Base-by-base conservation (phyloP, 768 basidiomycete species). In the Leccinum incarnatum region DNA sequence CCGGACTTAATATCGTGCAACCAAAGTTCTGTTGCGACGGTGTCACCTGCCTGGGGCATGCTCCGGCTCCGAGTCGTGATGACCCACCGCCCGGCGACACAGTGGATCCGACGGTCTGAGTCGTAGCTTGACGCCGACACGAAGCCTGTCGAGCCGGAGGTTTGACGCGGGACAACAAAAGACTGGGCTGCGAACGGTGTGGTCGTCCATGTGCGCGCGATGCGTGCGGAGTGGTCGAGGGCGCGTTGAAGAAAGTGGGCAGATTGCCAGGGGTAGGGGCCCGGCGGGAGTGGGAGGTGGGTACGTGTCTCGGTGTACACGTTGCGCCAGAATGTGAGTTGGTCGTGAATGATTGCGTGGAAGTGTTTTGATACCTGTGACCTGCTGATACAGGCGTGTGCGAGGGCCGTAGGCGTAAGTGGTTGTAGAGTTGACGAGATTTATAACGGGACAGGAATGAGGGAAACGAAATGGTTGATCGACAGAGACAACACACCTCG, bases 371-470 rank as follows among this genome's bases (percentile, higher is more conserved):
- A 67, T 2, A 63, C 67, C 66, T 68, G n/a, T 30, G 27, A 8
- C 84, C 64, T 95, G 94, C 21, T 85, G 74, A 72, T 93, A 97
- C 1, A 86, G 89, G 65, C 81, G 85, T 1, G 90, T 88, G 7
- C 86, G 81, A 21, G 88, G 74, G 65, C 94, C 86, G 65, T 95
- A 95, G 7, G 76, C 68, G 66, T 92, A 88, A 2, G 83, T 72
- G 0, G 87, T 87, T 1, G 88, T 85, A 8, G 88, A 89, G 72
- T 93, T 86, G 45, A 94, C 88, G 49, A 92, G 77, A 51, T 75
- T 77, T 58, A 79, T 77, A 1, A 78, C 85, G 86, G 58, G 21
- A 27, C 1, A 27, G 23, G 2, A 19, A 49, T 69, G 46, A 55
- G 27, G 2, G 27, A 37, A 32, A 30, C 4, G 15, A 14, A 40